Percentiles rank a stretch among this genome's conserved stretches.
Evolutionary conservation across 2,329 filamentous ascomycete genomes (phyloP).

Genomic region (Pochonia chlamydosporia): DNA sequence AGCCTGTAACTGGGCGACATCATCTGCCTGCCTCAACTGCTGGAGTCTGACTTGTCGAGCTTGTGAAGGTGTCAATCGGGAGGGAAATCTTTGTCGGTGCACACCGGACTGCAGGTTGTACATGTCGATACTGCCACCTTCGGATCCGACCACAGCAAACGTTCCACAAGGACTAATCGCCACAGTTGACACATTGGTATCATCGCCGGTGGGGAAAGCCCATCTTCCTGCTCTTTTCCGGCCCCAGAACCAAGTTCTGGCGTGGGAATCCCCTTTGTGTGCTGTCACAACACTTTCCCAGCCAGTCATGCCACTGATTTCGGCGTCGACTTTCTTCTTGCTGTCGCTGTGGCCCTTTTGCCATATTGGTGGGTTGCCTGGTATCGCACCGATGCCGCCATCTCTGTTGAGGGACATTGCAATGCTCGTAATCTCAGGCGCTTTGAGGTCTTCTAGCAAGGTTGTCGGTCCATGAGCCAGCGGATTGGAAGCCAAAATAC

Average conservation of each 20-base stretch:
- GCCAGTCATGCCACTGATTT: conserved; percentile 72
- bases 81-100: conserved; percentile 83
- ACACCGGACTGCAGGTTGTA: conserved; percentile 93
- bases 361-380: conserved; percentile 77
- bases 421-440: conserved; percentile 85
- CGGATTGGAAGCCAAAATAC: conserved; percentile 56
- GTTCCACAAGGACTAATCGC: conserved; percentile 88
- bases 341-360: conserved; percentile 64
- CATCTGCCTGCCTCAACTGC: conserved; percentile 52
- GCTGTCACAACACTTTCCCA: conserved; percentile 98
- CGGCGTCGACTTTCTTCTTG: conserved; percentile 56
- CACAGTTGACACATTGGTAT: conserved; percentile 76
- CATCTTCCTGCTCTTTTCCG: conserved; percentile 88
- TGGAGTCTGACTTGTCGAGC: conserved; percentile 68
- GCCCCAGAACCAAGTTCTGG: conserved; percentile 97
- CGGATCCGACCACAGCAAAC: conserved; percentile 85
- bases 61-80: conserved; percentile 69
- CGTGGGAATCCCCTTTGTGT: conserved; percentile 77
- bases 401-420: conserved; percentile 90
- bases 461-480: conserved; percentile 55
- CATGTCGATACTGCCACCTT: conserved; percentile 80
- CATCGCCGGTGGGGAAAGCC: conserved; percentile 84
- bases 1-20: conserved; percentile 49
- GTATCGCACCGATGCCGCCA: conserved; percentile 82
- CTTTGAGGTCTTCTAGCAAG: conserved; percentile 72